Conservation (phyloP, 306 rosid species). For the Prunus mira region DNA sequence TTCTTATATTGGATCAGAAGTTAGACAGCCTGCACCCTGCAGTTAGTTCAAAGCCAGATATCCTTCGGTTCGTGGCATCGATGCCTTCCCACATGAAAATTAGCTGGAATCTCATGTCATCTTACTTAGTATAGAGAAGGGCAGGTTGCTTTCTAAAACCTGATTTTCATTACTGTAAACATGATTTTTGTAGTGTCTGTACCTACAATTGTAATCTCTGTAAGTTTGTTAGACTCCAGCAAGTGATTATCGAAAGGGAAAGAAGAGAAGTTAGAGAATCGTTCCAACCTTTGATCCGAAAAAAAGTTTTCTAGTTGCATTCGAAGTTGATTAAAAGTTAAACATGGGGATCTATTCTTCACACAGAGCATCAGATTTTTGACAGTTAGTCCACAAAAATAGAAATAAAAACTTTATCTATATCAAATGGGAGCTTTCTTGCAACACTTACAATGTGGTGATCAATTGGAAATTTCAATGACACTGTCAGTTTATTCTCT, state of each 20-base stretch:
- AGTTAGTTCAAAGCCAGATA: slow-evolving; percentile 46
- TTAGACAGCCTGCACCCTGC: slow-evolving; percentile 33
- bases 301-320: background rate
- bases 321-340: background rate
- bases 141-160: background rate
- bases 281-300: no score
- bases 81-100: slow-evolving; percentile 96
- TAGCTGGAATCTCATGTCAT: slow-evolving; percentile 98
- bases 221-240: background rate
- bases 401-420: no score
- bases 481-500: background rate
- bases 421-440: background rate
- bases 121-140: slow-evolving; percentile 58
- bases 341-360: background rate
- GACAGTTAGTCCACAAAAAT: background rate
- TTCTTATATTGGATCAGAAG: slow-evolving; percentile 38
- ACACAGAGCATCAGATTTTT: background rate
- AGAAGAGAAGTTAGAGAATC: background rate
- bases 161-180: background rate
- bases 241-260: background rate
- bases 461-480: background rate
- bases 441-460: background rate
- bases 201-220: background rate
- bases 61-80: slow-evolving; percentile 76
- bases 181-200: background rate